phyloP scores from a whole-genome alignment of 2,329 filamentous ascomycete genomes.

The Ophiostoma quercus region DNA sequence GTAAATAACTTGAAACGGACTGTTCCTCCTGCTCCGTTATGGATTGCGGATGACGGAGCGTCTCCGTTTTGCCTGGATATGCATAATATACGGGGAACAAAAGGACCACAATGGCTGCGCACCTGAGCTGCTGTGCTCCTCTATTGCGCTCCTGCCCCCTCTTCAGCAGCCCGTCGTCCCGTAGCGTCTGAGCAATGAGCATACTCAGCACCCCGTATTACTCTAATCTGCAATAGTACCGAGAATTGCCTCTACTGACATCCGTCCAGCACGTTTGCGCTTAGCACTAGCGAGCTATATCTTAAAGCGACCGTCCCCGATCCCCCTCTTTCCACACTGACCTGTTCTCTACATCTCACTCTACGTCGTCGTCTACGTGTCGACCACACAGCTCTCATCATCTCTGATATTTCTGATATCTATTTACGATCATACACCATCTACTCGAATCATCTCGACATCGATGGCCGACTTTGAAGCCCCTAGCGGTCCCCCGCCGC shows the following conservation, averaged over 20 bases:
- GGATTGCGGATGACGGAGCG: not conserved
- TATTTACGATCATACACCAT: not conserved
- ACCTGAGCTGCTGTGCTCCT: not conserved
- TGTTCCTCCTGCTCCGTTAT: not conserved
- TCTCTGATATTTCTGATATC: not conserved
- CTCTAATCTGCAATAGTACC: not conserved
- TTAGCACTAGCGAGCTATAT: conserved; percentile 7
- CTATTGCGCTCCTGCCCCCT: not conserved
- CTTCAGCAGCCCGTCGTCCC: not conserved
- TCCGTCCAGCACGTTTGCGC: not conserved
- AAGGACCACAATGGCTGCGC: not conserved
- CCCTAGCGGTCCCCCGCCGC: conserved; percentile 52
- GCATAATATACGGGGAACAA: not conserved
- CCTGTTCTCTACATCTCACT: not conserved
- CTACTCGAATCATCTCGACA: not conserved
- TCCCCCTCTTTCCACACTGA: conserved; percentile 5
- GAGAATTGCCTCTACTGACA: not conserved
- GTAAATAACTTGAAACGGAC: not conserved
- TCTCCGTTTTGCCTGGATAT: not conserved
- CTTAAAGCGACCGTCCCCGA: not conserved
- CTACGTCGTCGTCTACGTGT: not conserved
- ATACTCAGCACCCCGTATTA: not conserved
- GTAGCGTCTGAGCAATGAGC: not conserved
- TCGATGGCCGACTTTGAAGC: conserved; percentile 50
- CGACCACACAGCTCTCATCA: not conserved